Percentiles rank a stretch among this genome's conserved stretches.
Conservation (phyloP, 1,284 basidiomycete genomes). For the Trichosporon sp. region DNA sequence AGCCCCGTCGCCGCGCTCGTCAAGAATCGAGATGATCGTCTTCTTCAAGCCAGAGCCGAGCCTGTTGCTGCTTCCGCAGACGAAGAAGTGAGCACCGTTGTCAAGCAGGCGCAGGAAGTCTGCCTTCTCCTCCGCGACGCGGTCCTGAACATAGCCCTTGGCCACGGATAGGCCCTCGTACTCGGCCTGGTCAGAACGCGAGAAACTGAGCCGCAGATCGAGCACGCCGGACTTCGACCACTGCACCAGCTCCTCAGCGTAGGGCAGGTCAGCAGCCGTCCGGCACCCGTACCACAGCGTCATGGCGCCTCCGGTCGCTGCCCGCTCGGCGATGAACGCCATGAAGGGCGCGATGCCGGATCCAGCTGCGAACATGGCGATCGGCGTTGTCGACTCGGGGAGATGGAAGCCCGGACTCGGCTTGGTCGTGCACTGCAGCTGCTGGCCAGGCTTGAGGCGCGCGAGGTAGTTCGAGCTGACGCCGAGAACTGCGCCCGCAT, state of each 20-base stretch:
- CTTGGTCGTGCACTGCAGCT: conserved; percentile 52
- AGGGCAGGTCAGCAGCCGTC: conserved; percentile 51
- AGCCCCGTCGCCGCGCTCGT: neutral
- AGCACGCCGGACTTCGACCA: conserved; percentile 52
- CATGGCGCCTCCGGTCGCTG: conserved; percentile 49
- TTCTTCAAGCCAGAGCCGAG: neutral
- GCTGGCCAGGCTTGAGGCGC: conserved; percentile 48
- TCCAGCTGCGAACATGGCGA: conserved; percentile 54
- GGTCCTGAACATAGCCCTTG: conserved; percentile 53
- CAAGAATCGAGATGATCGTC: neutral
- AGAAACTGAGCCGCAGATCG: conserved; percentile 53
- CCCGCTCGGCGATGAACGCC: conserved; percentile 55
- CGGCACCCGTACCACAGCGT: conserved; percentile 55
- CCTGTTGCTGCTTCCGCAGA: conserved; percentile 46
- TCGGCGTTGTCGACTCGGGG: conserved; percentile 50
- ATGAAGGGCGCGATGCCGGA: conserved; percentile 55
- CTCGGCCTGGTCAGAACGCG: conserved; percentile 45
- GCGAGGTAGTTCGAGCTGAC: conserved; percentile 54
- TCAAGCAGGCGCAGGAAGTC: conserved; percentile 44
- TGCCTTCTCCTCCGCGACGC: conserved; percentile 50
- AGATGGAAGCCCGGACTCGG: conserved; percentile 52
- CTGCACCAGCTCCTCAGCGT: conserved; percentile 50
- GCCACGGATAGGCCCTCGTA: conserved; percentile 23
- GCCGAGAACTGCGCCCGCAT: conserved; percentile 39
- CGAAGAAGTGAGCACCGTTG: conserved; percentile 51